Evolutionary conservation across 75 land plant species (phyloP).

Genomic region (Chamaecyparis obtusa): DNA sequence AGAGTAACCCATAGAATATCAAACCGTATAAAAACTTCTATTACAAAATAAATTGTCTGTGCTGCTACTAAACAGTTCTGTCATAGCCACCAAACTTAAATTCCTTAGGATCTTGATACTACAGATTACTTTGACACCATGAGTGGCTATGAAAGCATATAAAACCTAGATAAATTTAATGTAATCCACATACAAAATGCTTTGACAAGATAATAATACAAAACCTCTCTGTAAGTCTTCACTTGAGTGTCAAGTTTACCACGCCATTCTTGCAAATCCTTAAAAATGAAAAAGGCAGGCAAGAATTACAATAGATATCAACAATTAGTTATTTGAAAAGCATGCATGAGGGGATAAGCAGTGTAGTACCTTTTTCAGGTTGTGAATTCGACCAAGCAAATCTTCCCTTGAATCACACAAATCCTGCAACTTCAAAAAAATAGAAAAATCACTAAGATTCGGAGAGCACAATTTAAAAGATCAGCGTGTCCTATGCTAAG

Average conservation of each 20-base stretch:
- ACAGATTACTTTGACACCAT: neutral
- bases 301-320: neutral
- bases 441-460: neutral
- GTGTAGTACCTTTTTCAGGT: neutral
- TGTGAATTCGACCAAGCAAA: constrained; percentile 6
- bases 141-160: neutral
- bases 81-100: neutral
- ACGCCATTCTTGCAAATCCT: constrained; percentile 54
- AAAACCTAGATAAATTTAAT: neutral
- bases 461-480: neutral
- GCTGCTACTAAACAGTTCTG: neutral
- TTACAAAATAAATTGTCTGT: neutral
- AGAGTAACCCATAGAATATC: neutral
- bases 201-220: neutral
- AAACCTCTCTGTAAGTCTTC: constrained; percentile 32
- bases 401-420: neutral
- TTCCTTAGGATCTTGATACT: neutral
- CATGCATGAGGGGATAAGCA: neutral
- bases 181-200: neutral
- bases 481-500: neutral
- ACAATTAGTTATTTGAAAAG: neutral
- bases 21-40: no score
- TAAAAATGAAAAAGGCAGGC: no score
- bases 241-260: constrained; percentile 48
- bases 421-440: neutral